Conservation (phyloP, 768 basidiomycete species). For the Boletellus sp. region DNA sequence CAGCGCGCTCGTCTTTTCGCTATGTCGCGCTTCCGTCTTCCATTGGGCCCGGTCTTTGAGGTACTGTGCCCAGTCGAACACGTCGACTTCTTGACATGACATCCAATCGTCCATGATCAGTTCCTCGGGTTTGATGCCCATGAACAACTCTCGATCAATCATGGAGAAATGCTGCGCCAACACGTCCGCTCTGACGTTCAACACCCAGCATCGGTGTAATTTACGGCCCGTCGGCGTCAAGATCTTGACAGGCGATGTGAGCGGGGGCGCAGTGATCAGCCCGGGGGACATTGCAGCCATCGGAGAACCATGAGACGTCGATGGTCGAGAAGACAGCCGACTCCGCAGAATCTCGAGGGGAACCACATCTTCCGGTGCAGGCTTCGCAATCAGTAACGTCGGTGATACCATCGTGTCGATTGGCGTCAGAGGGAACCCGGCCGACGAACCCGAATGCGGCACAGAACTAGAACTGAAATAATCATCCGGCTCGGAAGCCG, state of each 20-base stretch:
- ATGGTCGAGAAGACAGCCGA: conserved; percentile 42
- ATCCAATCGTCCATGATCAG: conserved; percentile 74
- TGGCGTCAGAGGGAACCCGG: conserved; percentile 15
- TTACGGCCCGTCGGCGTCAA: conserved; percentile 37
- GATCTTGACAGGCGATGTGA: conserved; percentile 35
- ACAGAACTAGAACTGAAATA: conserved; percentile 23
- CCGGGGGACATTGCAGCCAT: conserved; percentile 12
- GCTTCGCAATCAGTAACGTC: conserved; percentile 40
- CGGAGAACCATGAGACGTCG: conserved; percentile 31
- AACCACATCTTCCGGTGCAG: conserved; percentile 56
- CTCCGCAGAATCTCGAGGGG: conserved; percentile 65
- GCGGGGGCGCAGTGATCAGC: conserved; percentile 11
- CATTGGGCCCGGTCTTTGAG: conserved; percentile 68
- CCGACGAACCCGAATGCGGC: conserved; percentile 12
- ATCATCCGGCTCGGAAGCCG: conserved; percentile 20
- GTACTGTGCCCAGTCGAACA: conserved; percentile 82
- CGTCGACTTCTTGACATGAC: conserved; percentile 56
- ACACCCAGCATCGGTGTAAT: conserved; percentile 69
- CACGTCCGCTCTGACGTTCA: conserved; percentile 54
- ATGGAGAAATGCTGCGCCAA: conserved; percentile 79
- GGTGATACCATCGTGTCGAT: conserved; percentile 4
- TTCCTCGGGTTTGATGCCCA: conserved; percentile 83
- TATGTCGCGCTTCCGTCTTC: conserved; percentile 57
- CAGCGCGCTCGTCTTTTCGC: conserved; percentile 66
- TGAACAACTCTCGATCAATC: conserved; percentile 86